These are phyloP conservation scores for Phoma sp. DNA, from an alignment of 2,329 filamentous ascomycete species.

Conservation along the genomic window DNA sequence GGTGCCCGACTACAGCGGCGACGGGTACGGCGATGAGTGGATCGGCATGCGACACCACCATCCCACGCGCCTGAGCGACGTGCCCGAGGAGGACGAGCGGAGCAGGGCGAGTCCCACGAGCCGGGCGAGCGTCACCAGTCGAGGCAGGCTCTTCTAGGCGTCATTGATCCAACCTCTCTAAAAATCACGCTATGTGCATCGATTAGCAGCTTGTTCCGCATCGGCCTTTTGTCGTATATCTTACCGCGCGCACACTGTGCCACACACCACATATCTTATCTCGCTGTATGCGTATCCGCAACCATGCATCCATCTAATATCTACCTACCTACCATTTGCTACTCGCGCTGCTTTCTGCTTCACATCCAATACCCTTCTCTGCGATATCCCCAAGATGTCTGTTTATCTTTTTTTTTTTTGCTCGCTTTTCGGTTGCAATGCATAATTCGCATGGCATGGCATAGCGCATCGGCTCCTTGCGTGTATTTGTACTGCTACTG, in stretches of 20 bases:
- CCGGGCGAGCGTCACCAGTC: constrained; percentile 44
- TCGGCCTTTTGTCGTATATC: neutral
- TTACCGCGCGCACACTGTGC: constrained; percentile 4
- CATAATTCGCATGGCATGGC: too few relatives aligned
- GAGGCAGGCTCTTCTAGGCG: constrained; percentile 25
- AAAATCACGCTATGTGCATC: neutral
- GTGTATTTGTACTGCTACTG: too few relatives aligned
- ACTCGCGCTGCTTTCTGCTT: too few relatives aligned
- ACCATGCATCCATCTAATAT: constrained; percentile 9
- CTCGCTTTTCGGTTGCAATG: too few relatives aligned
- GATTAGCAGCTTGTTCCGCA: neutral
- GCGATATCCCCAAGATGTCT: too few relatives aligned
- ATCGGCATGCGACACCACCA: constrained; percentile 48
- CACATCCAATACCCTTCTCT: too few relatives aligned
- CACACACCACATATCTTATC: neutral
- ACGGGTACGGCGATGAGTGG: constrained; percentile 48
- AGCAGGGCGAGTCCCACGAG: constrained; percentile 46
- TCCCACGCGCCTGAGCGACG: constrained; percentile 48
- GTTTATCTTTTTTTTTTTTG: too few relatives aligned
- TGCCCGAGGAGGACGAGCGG: constrained; percentile 50
- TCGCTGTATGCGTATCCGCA: neutral
- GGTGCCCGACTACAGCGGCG: constrained; percentile 44
- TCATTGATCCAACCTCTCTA: neutral
- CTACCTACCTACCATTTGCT: too few relatives aligned
- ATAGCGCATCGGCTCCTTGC: too few relatives aligned